Evolutionary conservation across 345 rosid species (phyloP), one percentile per base, ranked within the genome.

Genomic region (Odontarrhena argentea): DNA sequence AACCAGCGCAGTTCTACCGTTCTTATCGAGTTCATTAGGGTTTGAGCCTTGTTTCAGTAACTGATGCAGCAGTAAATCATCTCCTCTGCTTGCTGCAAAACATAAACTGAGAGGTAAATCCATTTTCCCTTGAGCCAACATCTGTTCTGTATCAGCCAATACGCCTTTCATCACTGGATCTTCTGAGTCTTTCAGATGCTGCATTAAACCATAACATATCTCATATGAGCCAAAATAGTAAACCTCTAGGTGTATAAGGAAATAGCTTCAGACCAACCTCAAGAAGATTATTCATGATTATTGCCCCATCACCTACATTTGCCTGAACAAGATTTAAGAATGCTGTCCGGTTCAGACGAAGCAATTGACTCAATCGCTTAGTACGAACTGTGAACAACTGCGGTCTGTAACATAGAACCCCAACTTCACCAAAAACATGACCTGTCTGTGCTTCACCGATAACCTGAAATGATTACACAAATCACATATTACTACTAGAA

Each of bases 361-460:
- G 84, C 26, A 91, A 77, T 73, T 91, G 97, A 73, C 89, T 77
- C 67, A 91, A 54, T 69, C 89, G 84, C 70, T 83, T 91, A 70
- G 96, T 91, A 43, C 90, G 80, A 43, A 85, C 91, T 1, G 96
- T 88, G 80, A 88, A 88, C 60, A 86, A 78, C 60, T 93, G 92
- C 30, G 97, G 96, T 74, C 87, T 81, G 54, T 81, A 87, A 67
- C 96, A 91, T 58, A 91, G 82, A 28, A 90, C 89, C 22, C 95
- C 97, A 28, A 88, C 80, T 81, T 91, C 99, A 48, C 99, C 96
- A 68, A 86, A 87, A 42, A 86, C 82, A 53, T 90, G 97, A 66
- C 96, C 97, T 3, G 82, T 68, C 22, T 69, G 83, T 5, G 82
- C 84, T 77, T 87, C 93, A 45, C 83, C 85, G 66, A 93, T 75